These are phyloP conservation scores for Aaosphaeria pasadenensis DNA, from an alignment of 2,329 filamentous ascomycete species.

Conservation along the genomic window DNA sequence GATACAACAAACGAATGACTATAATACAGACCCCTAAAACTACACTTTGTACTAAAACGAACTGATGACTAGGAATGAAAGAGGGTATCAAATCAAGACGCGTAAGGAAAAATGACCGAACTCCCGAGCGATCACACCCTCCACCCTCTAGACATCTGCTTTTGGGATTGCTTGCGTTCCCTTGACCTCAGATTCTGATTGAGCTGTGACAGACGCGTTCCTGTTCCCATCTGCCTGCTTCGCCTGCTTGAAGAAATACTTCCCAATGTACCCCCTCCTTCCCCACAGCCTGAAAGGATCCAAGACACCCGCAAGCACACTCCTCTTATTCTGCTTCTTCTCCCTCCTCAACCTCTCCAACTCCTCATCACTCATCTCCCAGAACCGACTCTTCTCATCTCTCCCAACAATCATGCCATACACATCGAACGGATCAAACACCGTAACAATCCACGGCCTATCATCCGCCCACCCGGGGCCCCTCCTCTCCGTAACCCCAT, in stretches of 20 bases:
- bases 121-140: too few species aligned
- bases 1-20: too few species aligned
- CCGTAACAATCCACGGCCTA: slow-evolving; percentile 42
- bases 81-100: too few species aligned
- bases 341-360: slow-evolving; percentile 22
- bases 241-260: slow-evolving; percentile 8
- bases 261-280: slow-evolving; percentile 24
- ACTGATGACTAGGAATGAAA: too few species aligned
- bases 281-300: slow-evolving; percentile 33
- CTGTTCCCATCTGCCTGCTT: too few species aligned
- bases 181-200: too few species aligned
- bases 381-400: slow-evolving; percentile 35
- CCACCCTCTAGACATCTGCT: too few species aligned
- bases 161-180: too few species aligned
- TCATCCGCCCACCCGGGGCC: slow-evolving; percentile 51
- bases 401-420: slow-evolving; percentile 27
- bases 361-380: slow-evolving; percentile 35
- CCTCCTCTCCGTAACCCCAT: slow-evolving; percentile 52
- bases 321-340: slow-evolving; percentile 23
- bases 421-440: slow-evolving; percentile 37
- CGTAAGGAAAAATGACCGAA: too few species aligned
- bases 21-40: too few species aligned
- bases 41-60: too few species aligned
- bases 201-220: too few species aligned
- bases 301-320: slow-evolving; percentile 13